Evolutionary conservation across 257 asterid genomes (phyloP).

Genomic region (Oldenlandia corymbosa): DNA sequence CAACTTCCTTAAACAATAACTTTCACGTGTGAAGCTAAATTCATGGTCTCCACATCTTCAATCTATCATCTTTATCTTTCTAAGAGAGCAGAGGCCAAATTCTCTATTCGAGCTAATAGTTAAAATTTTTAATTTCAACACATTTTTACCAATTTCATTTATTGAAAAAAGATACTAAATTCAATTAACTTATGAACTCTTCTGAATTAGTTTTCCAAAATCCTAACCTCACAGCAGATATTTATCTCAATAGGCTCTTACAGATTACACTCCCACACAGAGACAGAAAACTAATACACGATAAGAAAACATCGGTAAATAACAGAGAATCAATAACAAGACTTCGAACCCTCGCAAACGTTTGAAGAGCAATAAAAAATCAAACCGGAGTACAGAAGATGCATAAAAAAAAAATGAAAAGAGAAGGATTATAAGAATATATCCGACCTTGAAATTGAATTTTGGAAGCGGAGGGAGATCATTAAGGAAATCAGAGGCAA

Average conservation of each 20-base stretch:
- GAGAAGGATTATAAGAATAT: not conserved
- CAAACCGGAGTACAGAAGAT: not conserved
- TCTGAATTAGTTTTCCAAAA: not conserved
- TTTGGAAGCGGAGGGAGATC: conserved; percentile 77
- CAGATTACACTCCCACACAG: not conserved
- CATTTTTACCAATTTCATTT: not conserved
- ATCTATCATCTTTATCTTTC: not conserved
- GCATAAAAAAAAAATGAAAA: not conserved
- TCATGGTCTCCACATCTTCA: not conserved
- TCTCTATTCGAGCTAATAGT: not conserved
- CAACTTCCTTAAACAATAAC: too few relatives aligned
- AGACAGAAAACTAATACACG: not conserved
- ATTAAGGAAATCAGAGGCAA: conserved; percentile 92
- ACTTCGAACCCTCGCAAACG: conserved; percentile 9
- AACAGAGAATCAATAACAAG: not conserved
- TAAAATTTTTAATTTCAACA: not conserved
- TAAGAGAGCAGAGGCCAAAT: not conserved
- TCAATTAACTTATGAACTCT: not conserved
- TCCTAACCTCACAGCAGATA: not conserved
- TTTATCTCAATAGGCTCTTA: not conserved
- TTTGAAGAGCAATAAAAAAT: not conserved
- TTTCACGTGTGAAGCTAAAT: too few relatives aligned
- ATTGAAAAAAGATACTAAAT: not conserved
- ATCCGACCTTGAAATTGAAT: conserved; percentile 52
- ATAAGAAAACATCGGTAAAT: not conserved